These are phyloP conservation scores for Eustoma russellianum DNA, from an alignment of 257 asterid genomes.

Conservation along the genomic window DNA sequence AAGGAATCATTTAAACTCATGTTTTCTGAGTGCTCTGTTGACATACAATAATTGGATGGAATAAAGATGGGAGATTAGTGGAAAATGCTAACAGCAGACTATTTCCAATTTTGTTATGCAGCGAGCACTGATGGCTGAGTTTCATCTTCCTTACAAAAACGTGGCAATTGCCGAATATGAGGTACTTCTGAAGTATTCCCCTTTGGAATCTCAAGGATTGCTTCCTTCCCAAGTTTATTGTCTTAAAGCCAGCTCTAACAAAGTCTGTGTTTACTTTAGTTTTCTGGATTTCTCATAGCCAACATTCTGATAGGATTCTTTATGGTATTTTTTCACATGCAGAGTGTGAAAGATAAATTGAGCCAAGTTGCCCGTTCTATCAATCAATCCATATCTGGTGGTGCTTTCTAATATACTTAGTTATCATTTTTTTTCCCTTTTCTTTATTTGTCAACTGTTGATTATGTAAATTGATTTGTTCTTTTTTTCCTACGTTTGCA, in stretches of 20 bases:
- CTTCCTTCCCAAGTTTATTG: not conserved
- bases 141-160: conserved; percentile 75
- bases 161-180: conserved; percentile 73
- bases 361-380: conserved; percentile 64
- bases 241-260: too few relatives aligned
- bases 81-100: conserved; percentile 11
- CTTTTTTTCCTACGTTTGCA: conserved; percentile 26
- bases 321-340: conserved; percentile 13
- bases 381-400: conserved; percentile 38
- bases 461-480: conserved; percentile 5
- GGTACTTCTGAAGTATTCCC: conserved; percentile 31
- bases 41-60: not conserved
- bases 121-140: conserved; percentile 66
- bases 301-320: not conserved
- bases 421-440: not conserved
- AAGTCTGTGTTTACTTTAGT: too few relatives aligned
- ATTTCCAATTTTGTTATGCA: conserved; percentile 20
- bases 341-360: conserved; percentile 74
- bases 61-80: not conserved
- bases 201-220: not conserved
- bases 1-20: conserved; percentile 9
- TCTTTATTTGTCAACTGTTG: too few relatives aligned
- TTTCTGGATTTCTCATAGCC: not conserved
- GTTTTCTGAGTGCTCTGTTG: not conserved
- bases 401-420: conserved; percentile 24